phyloP scores from a whole-genome alignment of 2,329 filamentous ascomycete species.

The Botrytis fragariae region DNA sequence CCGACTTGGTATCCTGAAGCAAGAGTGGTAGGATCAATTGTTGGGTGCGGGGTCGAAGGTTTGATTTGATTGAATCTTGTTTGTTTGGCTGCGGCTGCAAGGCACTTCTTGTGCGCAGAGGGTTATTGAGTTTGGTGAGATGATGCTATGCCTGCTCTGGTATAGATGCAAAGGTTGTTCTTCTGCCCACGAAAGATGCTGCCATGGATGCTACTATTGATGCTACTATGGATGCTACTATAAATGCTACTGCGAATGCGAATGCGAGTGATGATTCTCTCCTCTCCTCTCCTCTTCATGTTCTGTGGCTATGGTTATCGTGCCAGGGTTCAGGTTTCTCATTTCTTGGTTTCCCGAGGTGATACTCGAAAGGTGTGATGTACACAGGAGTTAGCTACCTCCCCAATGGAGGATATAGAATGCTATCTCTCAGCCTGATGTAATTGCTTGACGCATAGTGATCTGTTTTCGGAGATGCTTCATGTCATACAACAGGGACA shows the following conservation, averaged over 20 bases:
- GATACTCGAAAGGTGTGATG: not conserved
- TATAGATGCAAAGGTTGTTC: not conserved
- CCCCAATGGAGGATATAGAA: not conserved
- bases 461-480: conserved; percentile 14
- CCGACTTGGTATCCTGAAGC: conserved; percentile 6
- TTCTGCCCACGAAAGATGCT: not conserved
- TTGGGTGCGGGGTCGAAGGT: conserved; percentile 19
- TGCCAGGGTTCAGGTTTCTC: not conserved
- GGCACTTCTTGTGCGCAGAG: not conserved
- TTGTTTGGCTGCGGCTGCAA: conserved; percentile 9
- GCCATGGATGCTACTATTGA: too few species aligned
- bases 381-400: not conserved
- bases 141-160: not conserved
- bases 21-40: conserved; percentile 16
- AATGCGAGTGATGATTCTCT: too few species aligned
- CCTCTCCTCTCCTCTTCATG: not conserved
- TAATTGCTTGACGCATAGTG: not conserved
- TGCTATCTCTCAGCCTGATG: not conserved
- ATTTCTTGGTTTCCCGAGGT: conserved; percentile 3
- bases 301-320: not conserved
- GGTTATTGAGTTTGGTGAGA: not conserved
- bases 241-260: not conserved
- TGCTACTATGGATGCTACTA: not conserved
- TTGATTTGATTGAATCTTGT: conserved; percentile 1
- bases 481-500: not conserved